These are phyloP conservation scores for Cladophialophora immunda DNA, from an alignment of 2,329 filamentous ascomycete species.

Conservation along the genomic window DNA sequence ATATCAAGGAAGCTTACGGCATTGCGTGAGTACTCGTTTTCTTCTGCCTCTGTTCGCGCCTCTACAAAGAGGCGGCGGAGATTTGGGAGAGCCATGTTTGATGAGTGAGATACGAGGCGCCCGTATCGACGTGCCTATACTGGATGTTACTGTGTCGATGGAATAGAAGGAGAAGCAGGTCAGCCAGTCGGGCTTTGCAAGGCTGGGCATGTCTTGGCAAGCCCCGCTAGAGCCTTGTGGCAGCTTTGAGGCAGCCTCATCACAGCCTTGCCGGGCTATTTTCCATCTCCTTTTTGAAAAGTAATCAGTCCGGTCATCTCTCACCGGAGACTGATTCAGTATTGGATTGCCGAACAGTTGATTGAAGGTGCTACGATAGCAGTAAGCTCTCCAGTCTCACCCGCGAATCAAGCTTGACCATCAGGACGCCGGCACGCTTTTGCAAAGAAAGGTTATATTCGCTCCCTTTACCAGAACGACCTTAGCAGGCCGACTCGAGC, in stretches of 20 bases:
- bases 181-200: background rate
- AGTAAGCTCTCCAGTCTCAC: too few species aligned
- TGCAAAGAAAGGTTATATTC: background rate
- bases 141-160: too few species aligned
- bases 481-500: background rate
- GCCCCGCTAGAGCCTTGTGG: background rate
- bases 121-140: background rate
- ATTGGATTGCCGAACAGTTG: too few species aligned
- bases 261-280: background rate
- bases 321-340: background rate
- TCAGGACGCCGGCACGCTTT: background rate
- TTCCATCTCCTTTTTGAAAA: background rate
- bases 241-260: background rate
- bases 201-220: background rate
- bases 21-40: slow-evolving; percentile 90
- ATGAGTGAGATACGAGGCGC: background rate
- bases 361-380: too few species aligned
- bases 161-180: background rate
- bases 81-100: slow-evolving; percentile 72
- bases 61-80: slow-evolving; percentile 96
- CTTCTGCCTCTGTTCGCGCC: slow-evolving; percentile 89
- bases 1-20: slow-evolving; percentile 68
- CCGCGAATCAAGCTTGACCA: too few species aligned
- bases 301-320: background rate
- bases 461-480: background rate